Conservation (phyloP, 176 grass and related monocot genomes). For the Triticum timopheevii region DNA sequence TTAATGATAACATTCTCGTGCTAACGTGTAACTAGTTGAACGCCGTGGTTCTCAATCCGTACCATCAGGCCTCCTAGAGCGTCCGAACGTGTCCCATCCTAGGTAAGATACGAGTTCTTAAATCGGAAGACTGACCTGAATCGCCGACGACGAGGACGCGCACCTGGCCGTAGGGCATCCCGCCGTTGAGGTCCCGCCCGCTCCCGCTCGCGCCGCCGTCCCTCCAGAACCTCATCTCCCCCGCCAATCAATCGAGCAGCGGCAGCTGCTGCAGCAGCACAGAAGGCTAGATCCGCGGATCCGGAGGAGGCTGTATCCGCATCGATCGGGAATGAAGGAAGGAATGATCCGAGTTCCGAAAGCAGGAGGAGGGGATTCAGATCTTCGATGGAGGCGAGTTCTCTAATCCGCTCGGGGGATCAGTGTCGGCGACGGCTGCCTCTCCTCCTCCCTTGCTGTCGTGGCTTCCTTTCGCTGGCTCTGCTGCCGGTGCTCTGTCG, state of each 20-base stretch:
- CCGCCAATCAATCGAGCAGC: conserved; percentile 4
- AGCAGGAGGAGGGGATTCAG: background rate
- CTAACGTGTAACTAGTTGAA: background rate
- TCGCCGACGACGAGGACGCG: conserved; percentile 80
- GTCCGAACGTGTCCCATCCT: background rate
- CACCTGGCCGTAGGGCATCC: conserved; percentile 67
- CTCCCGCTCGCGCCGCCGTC: conserved; percentile 32
- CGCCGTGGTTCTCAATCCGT: background rate
- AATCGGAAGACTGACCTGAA: conserved; percentile 50
- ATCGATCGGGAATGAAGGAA: background rate
- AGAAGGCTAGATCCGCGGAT: conserved; percentile 34
- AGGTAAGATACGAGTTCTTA: background rate
- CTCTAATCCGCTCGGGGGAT: background rate
- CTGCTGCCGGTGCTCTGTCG: background rate
- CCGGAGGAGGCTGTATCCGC: background rate
- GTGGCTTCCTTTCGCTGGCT: conserved; percentile 15
- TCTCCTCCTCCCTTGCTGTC: background rate
- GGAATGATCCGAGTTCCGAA: background rate
- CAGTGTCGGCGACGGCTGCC: conserved; percentile 10
- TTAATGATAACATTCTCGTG: background rate
- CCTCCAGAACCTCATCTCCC: conserved; percentile 61
- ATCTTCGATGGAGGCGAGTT: background rate
- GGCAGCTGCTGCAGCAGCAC: background rate
- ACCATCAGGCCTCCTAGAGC: background rate
- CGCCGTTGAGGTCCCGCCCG: conserved; percentile 48